These are phyloP conservation scores for Ustulina deusta DNA, from an alignment of 2,329 filamentous ascomycete genomes.

Conservation along the genomic window DNA sequence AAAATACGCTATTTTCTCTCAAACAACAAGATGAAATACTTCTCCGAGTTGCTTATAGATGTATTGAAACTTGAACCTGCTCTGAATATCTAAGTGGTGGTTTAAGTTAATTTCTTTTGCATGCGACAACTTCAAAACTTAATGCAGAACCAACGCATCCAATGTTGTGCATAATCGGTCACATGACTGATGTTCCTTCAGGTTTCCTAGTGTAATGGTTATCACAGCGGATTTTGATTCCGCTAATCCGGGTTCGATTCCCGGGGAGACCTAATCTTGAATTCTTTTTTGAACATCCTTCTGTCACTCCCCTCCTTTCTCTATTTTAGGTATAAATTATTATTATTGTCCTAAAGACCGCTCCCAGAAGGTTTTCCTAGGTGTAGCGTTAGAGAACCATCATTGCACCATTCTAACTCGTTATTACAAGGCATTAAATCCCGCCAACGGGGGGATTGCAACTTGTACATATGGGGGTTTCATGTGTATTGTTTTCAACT, in stretches of 20 bases:
- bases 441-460: not conserved
- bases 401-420: not conserved
- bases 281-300: not conserved
- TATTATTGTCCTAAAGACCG: no score
- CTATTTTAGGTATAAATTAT: no score
- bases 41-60: not conserved
- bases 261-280: slow-evolving; percentile 32
- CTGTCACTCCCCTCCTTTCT: not conserved
- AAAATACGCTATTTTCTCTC: not conserved
- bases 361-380: no score
- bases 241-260: slow-evolving; percentile 43
- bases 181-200: slow-evolving; percentile 3
- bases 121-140: not conserved
- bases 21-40: not conserved
- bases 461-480: not conserved
- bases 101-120: no score
- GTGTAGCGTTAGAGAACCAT: no score
- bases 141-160: not conserved
- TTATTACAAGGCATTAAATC: not conserved
- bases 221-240: slow-evolving; percentile 44
- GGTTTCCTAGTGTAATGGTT: slow-evolving; percentile 44
- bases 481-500: not conserved
- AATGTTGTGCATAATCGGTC: not conserved
- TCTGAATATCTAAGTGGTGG: no score
- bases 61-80: not conserved